These are phyloP conservation scores for Fusarium tjaetaba DNA, from an alignment of 2,329 filamentous ascomycete genomes.

Conservation along the genomic window DNA sequence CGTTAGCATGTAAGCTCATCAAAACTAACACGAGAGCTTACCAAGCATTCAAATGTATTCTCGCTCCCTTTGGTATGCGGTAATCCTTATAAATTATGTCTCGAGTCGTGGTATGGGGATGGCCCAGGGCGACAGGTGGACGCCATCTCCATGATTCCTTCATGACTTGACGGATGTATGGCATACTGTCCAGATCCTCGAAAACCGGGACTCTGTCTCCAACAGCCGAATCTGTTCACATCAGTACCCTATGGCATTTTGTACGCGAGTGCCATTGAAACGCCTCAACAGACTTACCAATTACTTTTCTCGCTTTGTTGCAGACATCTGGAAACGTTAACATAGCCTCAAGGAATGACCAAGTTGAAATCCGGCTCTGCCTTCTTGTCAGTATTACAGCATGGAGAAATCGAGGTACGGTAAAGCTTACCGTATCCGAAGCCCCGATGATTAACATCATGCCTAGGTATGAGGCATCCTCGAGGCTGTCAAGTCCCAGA, in stretches of 20 bases:
- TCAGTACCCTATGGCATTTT: not conserved
- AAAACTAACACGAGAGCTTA: too few species aligned
- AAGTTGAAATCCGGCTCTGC: not conserved
- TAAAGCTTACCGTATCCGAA: not conserved
- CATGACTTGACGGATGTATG: not conserved
- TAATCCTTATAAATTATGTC: not conserved
- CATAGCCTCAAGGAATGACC: not conserved
- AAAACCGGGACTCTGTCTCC: not conserved
- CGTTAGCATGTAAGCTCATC: not conserved
- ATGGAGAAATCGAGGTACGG: too few species aligned
- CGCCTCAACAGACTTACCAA: not conserved
- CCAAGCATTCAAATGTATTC: not conserved
- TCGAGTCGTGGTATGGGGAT: not conserved
- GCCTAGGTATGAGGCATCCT: not conserved
- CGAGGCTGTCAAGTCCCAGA: not conserved
- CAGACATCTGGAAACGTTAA: not conserved
- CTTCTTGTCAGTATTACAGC: not conserved
- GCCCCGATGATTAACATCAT: not conserved
- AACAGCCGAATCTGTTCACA: not conserved
- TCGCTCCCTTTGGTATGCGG: not conserved
- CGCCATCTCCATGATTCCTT: not conserved
- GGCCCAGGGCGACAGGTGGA: not conserved
- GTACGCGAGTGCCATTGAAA: rapidly evolving
- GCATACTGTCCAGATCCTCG: not conserved
- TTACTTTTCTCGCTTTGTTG: not conserved